Evolutionary conservation across 345 rosid species (phyloP), one percentile per base, ranked within the genome.

Genomic region (Lumnitzera littorea): DNA sequence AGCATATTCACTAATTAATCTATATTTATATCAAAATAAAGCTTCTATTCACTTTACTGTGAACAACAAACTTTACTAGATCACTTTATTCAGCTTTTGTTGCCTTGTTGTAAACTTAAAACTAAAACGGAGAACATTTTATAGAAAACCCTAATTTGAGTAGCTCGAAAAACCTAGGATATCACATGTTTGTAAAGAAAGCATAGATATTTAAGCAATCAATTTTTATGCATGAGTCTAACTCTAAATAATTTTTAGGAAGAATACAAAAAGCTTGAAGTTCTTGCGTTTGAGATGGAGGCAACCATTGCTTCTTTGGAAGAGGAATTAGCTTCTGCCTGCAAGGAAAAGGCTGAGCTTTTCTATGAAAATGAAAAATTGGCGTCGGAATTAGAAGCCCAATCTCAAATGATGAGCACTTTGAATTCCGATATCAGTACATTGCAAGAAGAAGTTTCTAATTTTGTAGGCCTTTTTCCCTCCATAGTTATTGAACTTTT

Each of bases 281-380:
- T 84, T 69, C 86, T 81, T 70, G 89, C 91, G 57, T 85, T 87
- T 85, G 96, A 92, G 72, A 87, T 87, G 98, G 96, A 92, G 71
- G 70, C 91, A 73, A 78, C 88, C 55, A 85, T 87, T 74, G 94
- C 84, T 76, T 82, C 96, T 65, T 65, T 89, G 70, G 96, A 87
- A 66, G 94, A 84, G 70, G 78, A 87, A 70, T 67, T 89, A 62
- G 82, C 76, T 47, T 62, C 74, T 60, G 89, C 82, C 54, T 65
- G 60, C 55, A 73, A 77, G 15, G 92, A 81, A 56, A 89, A 73
- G 63, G 91, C 77, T 69, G 87, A 74, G 62, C 78, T 74, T 46
- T 29, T 71, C 49, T 69, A 74, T 59, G 76, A 75, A 72, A 83
- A 74, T 65, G 82, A 75, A 66, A 66, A 61, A 64, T 67, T 86